Base-by-base conservation (phyloP, 495 filamentous ascomycete genomes). In the Podospora pseudoanserina region DNA sequence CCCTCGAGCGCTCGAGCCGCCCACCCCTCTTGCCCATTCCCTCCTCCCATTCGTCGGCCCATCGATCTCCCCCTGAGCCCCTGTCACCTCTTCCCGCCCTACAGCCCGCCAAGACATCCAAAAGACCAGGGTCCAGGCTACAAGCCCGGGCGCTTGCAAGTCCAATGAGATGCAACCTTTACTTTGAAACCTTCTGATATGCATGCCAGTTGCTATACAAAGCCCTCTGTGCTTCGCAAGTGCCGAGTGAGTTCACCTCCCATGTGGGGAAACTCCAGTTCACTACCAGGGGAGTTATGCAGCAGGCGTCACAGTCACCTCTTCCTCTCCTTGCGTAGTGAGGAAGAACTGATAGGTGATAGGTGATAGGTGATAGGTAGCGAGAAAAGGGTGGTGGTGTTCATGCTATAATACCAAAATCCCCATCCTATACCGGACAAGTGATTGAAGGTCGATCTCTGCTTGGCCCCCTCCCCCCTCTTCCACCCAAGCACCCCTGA, bases 111-210 rank as follows among this genome's bases (percentile, higher is more conserved):
- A 49, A 49, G 39, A 49, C 39, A 3, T 49, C 39, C 39, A 49
- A 49, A 49, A 49, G 39, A 49, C 39, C 9, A 16, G 39, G 39
- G 39, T 49, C 39, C 39, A 49, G 39, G 56, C n/a, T 30, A 54
- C 62, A 54, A 53, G 62, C 34, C 39, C 39, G 34, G 62, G 62
- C 62, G 62, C 62, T 64, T 64, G 39, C 62, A 32, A 23, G 39
- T 44, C 63, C 63, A 64, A 64, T 64, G 20, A 64, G 63, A 39
- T 30, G 63, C 27, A 15, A 28, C 13, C 39, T 49, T 49, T 11
- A 49, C 39, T 49, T 39, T 49, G 39, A 49, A 49, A 49, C 39
- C 39, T 9, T 49, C 39, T 13, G 39, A 49, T 49, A 49, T 49
- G 39, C 39, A 49, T 49, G 39, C 18, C 39, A 49, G 39, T 49